Percentiles rank a stretch among this genome's conserved stretches.
Evolutionary conservation across 805 yeast genomes (phyloP).

Genomic region (Yamadazyma phyllophila): DNA sequence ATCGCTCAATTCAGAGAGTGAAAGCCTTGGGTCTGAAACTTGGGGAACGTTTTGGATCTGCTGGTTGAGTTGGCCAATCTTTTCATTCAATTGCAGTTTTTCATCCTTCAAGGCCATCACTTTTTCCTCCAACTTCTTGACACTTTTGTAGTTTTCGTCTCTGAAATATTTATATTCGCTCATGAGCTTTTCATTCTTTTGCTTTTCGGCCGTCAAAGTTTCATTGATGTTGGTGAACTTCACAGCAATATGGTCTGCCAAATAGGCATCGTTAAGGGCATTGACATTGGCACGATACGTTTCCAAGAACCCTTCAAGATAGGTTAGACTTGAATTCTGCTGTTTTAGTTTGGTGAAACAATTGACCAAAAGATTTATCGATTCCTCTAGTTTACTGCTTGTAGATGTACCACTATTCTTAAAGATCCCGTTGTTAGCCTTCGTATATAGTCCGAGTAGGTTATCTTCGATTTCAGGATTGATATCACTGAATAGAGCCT

Average conservation of each 20-base stretch:
- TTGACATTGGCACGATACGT: constrained; percentile 40
- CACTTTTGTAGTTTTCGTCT: constrained; percentile 10
- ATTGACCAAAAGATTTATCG: constrained; percentile 52
- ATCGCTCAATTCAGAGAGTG: neutral
- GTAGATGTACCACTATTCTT: constrained; percentile 60
- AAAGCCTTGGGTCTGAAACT: neutral
- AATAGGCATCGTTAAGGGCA: constrained; percentile 23
- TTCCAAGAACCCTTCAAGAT: constrained; percentile 53
- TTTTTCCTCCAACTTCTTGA: constrained; percentile 9
- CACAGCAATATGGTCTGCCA: constrained; percentile 19
- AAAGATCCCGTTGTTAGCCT: constrained; percentile 53
- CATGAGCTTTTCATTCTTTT: constrained; percentile 9
- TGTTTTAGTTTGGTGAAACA: constrained; percentile 58
- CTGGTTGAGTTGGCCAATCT: neutral
- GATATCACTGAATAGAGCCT: constrained; percentile 63
- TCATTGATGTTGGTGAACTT: constrained; percentile 9
- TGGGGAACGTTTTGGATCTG: neutral
- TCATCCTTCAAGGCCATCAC: constrained; percentile 5
- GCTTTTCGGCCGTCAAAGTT: constrained; percentile 2
- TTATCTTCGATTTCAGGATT: constrained; percentile 49
- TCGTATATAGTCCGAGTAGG: constrained; percentile 46
- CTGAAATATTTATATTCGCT: constrained; percentile 6
- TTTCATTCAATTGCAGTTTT: constrained; percentile 6
- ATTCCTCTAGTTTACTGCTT: constrained; percentile 52
- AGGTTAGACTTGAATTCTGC: constrained; percentile 53